Percentiles rank a stretch among this genome's conserved stretches.
Conservation (phyloP, 2,329 filamentous ascomycete genomes). For the Phialophora expanda region DNA sequence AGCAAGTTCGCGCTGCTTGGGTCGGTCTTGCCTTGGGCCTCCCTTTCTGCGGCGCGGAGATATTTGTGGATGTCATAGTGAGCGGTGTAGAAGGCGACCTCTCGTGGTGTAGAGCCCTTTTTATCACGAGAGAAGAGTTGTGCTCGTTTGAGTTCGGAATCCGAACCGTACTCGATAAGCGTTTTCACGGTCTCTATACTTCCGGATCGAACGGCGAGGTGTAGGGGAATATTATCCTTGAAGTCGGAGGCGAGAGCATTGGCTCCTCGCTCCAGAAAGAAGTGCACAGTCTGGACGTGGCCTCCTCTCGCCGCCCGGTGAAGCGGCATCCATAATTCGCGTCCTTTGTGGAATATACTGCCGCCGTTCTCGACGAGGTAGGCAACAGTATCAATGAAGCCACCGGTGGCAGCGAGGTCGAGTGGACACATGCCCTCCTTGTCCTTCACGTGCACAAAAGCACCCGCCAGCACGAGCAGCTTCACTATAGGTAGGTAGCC, state of each 20-base stretch:
- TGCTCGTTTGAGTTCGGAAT: constrained; percentile 19
- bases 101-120: constrained; percentile 32
- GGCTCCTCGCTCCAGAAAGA: constrained; percentile 41
- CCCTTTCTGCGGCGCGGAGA: constrained; percentile 32
- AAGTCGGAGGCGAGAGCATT: constrained; percentile 40
- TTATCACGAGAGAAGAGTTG: constrained; percentile 32
- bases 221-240: constrained; percentile 31
- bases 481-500: constrained; percentile 31
- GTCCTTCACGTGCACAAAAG: constrained; percentile 32
- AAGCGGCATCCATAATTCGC: constrained; percentile 41
- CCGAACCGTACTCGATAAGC: constrained; percentile 33
- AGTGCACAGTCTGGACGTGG: constrained; percentile 41
- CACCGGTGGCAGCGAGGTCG: constrained; percentile 37
- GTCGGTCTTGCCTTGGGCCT: constrained; percentile 20
- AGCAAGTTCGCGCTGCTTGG: constrained; percentile 23
- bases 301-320: constrained; percentile 42
- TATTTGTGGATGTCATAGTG: constrained; percentile 40
- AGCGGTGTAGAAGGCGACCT: constrained; percentile 37
- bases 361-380: constrained; percentile 39
- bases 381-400: constrained; percentile 30
- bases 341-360: constrained; percentile 41
- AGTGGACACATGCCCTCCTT: constrained; percentile 34
- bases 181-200: constrained; percentile 27
- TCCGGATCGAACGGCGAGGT: constrained; percentile 37
- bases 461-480: constrained; percentile 31